Base-by-base conservation (phyloP, 768 basidiomycete genomes). In the Lactifluus rugatus region DNA sequence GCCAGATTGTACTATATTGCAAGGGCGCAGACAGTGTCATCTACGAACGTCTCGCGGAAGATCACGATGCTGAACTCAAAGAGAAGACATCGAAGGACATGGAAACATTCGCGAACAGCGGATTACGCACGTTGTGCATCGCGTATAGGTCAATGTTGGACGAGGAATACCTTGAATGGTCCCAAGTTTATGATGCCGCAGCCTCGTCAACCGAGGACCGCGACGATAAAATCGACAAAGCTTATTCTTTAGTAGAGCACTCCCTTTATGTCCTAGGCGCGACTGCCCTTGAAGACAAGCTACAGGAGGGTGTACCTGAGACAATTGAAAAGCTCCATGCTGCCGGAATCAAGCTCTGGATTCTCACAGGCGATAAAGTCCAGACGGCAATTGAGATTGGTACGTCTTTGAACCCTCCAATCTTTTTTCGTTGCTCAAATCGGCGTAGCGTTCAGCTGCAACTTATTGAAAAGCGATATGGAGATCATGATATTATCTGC, bases 321-420 rank as follows among this genome's bases (percentile, higher is more conserved):
- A 88, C 95, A 2, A 98, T 99, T 63, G 93, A 92, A 64, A 85
- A 79, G 55, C 76, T 99, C 17, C 93, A 96, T 66, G 76, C 80
- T 28, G 95, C 95, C 2, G 95, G 95, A 13, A 96, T 99, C 75
- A 99, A 97, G 72, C 71, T 99, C 2, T 99, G 95, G 95, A 95
- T 98, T 70, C 73, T 97, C 49, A 98, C 95, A 36, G 93, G 94
- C 26, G 95, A 99, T 73, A 99, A 99, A 71, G 77, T 97, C 1
- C 94, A 98, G 70, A 99, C 95, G 0, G 95, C 95, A 14, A 97
- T 99, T 67, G 95, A 97, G 70, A 98, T 99, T 62, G 95, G 80
- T 77, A 54, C 16, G 67, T 64, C 23, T 6, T 45, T 58, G 45
- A 21, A 14, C 17, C 14, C 19, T 13, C 60, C 25, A 42, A 19